phyloP scores from a whole-genome alignment of 768 basidiomycete species.

The Lentinula sp. region DNA sequence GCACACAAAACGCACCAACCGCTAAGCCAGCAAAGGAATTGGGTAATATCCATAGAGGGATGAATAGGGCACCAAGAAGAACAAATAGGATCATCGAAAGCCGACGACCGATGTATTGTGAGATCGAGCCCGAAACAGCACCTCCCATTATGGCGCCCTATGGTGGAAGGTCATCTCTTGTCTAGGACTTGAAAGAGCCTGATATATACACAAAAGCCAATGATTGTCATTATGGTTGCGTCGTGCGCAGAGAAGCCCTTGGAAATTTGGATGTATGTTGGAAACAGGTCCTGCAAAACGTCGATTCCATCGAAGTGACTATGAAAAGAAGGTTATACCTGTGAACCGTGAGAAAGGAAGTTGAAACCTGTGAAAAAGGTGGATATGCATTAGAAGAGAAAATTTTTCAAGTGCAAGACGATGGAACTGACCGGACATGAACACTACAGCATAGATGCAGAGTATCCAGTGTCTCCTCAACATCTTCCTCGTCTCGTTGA shows the following conservation, averaged over 20 bases:
- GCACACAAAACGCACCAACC: slow-evolving; percentile 65
- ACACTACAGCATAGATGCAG: slow-evolving; percentile 55
- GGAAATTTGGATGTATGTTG: slow-evolving; percentile 60
- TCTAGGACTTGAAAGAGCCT: too few relatives aligned
- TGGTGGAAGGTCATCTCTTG: not conserved
- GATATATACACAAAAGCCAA: slow-evolving; percentile 52
- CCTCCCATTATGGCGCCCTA: slow-evolving; percentile 33
- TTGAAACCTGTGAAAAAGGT: slow-evolving; percentile 34
- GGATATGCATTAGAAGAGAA: not conserved
- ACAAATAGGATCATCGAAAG: slow-evolving; percentile 50
- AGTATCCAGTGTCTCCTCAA: slow-evolving; percentile 53
- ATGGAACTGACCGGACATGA: slow-evolving; percentile 42
- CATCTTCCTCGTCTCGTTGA: slow-evolving; percentile 50
- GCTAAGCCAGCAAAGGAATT: slow-evolving; percentile 47
- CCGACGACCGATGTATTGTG: slow-evolving; percentile 56
- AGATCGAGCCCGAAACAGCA: slow-evolving; percentile 45
- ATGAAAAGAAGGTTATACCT: too few relatives aligned
- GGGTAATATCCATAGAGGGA: slow-evolving; percentile 67
- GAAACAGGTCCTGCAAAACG: slow-evolving; percentile 58
- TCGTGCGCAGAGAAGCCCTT: slow-evolving; percentile 54
- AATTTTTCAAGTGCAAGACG: not conserved
- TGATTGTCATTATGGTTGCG: slow-evolving; percentile 74
- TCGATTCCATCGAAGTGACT: too few relatives aligned
- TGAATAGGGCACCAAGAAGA: slow-evolving; percentile 36
- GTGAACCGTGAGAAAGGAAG: slow-evolving; percentile 49